These are phyloP conservation scores for Funneliformis caledonium DNA, from an alignment of 371 early-diverging fungal species.

Conservation along the genomic window DNA sequence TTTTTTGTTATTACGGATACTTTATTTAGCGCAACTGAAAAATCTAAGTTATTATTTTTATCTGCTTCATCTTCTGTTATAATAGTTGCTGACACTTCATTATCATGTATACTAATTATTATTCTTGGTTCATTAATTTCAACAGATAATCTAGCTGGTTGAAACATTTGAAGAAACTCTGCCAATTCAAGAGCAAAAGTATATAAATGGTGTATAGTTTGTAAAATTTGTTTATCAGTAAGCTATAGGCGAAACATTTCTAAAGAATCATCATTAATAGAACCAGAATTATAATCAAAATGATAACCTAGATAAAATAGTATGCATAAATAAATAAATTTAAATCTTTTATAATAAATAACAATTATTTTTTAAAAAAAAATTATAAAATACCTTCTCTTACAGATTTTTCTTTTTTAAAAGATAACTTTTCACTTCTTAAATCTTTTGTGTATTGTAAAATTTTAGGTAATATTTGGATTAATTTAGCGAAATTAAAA, in stretches of 20 bases:
- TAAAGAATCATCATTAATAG: background rate
- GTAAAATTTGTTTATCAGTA: background rate
- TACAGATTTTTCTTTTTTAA: background rate
- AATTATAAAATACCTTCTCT: background rate
- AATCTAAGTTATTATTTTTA: background rate
- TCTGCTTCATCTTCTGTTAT: background rate
- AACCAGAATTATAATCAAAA: background rate
- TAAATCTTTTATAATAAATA: background rate
- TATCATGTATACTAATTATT: background rate
- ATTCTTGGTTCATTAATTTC: background rate
- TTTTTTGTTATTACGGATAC: background rate
- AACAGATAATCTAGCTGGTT: background rate
- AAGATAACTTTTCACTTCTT: background rate
- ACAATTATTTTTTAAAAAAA: background rate
- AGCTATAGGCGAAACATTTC: background rate
- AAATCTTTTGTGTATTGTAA: background rate
- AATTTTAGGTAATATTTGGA: slow-evolving; percentile 6
- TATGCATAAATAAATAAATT: too few species aligned
- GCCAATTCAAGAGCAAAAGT: background rate
- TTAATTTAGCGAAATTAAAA: slow-evolving; percentile 6
- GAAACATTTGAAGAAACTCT: background rate
- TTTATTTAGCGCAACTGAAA: background rate
- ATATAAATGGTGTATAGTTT: background rate
- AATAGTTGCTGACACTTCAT: background rate
- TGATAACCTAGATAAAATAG: background rate